phyloP scores from a whole-genome alignment of 2,329 filamentous ascomycete genomes.

The Talaromyces atroroseus region DNA sequence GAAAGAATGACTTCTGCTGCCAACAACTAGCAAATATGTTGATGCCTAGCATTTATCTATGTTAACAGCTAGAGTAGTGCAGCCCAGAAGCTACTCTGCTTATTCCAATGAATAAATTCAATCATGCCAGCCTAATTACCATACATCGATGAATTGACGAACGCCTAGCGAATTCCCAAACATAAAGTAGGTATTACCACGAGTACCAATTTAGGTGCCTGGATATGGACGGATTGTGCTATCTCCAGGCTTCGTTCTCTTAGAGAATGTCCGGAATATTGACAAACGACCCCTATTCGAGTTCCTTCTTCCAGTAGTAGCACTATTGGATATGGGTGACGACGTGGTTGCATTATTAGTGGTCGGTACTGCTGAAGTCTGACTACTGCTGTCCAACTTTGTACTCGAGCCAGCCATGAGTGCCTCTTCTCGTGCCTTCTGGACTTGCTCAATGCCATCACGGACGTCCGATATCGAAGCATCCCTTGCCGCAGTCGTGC shows the following conservation, averaged over 20 bases:
- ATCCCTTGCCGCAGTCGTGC: conserved; percentile 37
- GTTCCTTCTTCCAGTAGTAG: conserved; percentile 2
- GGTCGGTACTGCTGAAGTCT: not conserved
- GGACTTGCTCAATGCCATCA: conserved; percentile 35
- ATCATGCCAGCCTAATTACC: no score
- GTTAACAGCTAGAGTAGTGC: no score
- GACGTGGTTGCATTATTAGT: not conserved
- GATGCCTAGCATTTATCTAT: no score
- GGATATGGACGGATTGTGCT: conserved; percentile 30
- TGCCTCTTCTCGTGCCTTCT: conserved; percentile 27
- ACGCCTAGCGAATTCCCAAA: no score
- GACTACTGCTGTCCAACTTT: not conserved
- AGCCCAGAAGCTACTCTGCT: no score
- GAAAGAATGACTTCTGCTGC: no score
- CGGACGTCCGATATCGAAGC: conserved; percentile 36
- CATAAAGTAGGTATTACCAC: not conserved
- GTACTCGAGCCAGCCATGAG: not conserved
- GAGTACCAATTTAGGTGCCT: conserved; percentile 24
- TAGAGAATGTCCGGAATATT: conserved; percentile 17
- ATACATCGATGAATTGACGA: no score
- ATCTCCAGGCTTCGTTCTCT: conserved; percentile 12
- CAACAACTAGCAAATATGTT: no score
- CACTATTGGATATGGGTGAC: not conserved
- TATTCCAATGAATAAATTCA: no score
- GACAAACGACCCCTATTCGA: conserved; percentile 8